Percentiles rank a stretch among this genome's conserved stretches.
Conservation (phyloP, 2,329 filamentous ascomycete species). For the Parasarocladium wereldwijsianum region DNA sequence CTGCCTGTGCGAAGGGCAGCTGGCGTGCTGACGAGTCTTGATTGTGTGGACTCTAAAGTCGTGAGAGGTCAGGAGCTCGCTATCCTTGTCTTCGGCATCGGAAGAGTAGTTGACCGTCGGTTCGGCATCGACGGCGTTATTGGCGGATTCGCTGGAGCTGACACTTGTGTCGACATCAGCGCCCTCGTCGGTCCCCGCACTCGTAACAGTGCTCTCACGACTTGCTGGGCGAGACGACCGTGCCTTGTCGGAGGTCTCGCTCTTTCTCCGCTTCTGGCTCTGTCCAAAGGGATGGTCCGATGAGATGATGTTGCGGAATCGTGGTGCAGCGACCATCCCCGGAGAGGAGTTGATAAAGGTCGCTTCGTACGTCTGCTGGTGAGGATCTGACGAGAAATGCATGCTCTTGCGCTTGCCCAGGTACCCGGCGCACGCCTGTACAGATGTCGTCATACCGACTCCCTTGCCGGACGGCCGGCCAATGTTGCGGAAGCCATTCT, state of each 20-base stretch:
- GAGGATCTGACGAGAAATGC: slow-evolving; percentile 13
- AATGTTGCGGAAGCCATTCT: slow-evolving; percentile 42
- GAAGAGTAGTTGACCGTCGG: too few relatives aligned
- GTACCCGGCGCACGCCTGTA: slow-evolving; percentile 8
- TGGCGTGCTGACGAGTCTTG: slow-evolving; percentile 31
- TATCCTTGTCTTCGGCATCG: slow-evolving; percentile 34
- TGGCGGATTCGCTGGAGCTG: too few relatives aligned
- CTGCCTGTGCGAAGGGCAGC: slow-evolving; percentile 32
- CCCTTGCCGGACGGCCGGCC: slow-evolving; percentile 36
- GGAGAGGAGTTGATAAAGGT: slow-evolving; percentile 9
- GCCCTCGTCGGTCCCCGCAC: too few relatives aligned
- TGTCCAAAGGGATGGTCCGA: slow-evolving; percentile 1
- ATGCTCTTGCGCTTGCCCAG: slow-evolving; percentile 14
- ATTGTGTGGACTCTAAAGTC: slow-evolving; percentile 40
- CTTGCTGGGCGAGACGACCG: too few relatives aligned
- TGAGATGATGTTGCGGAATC: slow-evolving; percentile 2
- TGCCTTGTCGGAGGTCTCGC: slow-evolving; percentile 1
- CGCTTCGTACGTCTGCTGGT: slow-evolving; percentile 15
- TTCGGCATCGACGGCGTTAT: too few relatives aligned
- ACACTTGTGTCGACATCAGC: too few relatives aligned
- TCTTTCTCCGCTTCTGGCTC: slow-evolving; percentile 5
- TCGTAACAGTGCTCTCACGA: too few relatives aligned
- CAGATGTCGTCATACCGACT: slow-evolving; percentile 11
- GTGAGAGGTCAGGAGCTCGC: slow-evolving; percentile 25
- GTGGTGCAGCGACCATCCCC: background rate